phyloP scores from a whole-genome alignment of 2,329 filamentous ascomycete genomes.

The Trichoderma guizhouense region DNA sequence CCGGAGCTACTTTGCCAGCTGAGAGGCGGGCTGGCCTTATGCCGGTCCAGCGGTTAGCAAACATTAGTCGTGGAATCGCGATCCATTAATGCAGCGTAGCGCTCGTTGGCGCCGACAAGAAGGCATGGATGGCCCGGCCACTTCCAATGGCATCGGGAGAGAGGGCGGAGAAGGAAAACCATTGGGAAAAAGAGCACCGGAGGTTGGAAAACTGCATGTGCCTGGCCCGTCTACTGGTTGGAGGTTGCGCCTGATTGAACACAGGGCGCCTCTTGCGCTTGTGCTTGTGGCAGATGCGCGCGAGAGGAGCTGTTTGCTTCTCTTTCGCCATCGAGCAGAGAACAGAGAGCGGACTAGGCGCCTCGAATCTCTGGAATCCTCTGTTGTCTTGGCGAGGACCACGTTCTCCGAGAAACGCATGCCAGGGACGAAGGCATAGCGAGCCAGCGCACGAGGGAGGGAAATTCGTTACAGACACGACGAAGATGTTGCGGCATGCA shows the following conservation, averaged over 20 bases:
- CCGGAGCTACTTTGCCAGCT: slow-evolving; percentile 1
- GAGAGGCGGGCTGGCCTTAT: background rate
- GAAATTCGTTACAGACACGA: slow-evolving; percentile 10
- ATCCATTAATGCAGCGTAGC: slow-evolving; percentile 12
- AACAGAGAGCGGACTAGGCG: background rate
- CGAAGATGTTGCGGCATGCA: background rate
- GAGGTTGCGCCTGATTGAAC: background rate
- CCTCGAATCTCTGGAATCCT: background rate
- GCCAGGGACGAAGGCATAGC: background rate
- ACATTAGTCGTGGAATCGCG: background rate
- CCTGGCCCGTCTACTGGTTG: background rate
- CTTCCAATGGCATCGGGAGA: background rate
- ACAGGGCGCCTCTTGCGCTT: background rate
- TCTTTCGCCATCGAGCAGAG: background rate
- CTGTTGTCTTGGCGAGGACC: background rate
- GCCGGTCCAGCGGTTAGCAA: slow-evolving; percentile 13
- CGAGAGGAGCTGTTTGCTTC: background rate
- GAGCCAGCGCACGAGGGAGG: background rate
- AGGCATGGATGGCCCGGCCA: background rate
- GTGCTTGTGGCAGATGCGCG: background rate
- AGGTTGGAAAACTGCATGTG: background rate
- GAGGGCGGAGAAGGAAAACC: background rate
- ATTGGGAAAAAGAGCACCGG: background rate
- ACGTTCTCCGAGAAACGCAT: background rate
- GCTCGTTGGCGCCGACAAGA: slow-evolving; percentile 11